These are phyloP conservation scores for Phyllostachys edulis DNA, from an alignment of 176 grass and related monocot species.

Conservation along the genomic window DNA sequence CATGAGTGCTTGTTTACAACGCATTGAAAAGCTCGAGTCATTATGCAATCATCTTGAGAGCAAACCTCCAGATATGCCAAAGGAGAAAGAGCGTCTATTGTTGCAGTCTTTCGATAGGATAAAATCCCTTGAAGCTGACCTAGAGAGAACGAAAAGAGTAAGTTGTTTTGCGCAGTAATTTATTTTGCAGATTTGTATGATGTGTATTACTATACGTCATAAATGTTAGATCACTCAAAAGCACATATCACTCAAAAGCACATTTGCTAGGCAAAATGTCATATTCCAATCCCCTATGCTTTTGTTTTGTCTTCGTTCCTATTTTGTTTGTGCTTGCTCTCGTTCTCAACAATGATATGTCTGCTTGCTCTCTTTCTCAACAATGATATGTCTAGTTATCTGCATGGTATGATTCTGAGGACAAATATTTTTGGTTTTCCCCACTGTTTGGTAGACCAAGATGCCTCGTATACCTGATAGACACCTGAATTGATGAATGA, in stretches of 20 bases:
- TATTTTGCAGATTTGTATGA: neutral
- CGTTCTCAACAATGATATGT: neutral
- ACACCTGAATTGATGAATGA: neutral
- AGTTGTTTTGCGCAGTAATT: neutral
- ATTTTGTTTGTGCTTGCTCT: neutral
- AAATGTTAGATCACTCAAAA: neutral
- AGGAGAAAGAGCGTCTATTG: constrained; percentile 62
- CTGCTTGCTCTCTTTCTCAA: neutral
- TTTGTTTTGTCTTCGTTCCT: neutral
- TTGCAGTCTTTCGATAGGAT: constrained; percentile 68
- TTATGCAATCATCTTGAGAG: constrained; percentile 55
- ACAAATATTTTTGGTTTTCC: neutral
- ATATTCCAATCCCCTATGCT: neutral
- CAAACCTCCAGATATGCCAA: constrained; percentile 65
- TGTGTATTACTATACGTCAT: neutral
- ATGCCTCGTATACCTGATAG: neutral
- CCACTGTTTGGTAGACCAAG: neutral
- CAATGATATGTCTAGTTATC: neutral
- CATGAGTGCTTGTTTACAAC: constrained; percentile 50
- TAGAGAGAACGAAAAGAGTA: constrained; percentile 53
- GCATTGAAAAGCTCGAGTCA: constrained; percentile 62
- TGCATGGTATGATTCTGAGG: neutral
- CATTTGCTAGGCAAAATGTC: neutral
- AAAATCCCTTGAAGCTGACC: constrained; percentile 69
- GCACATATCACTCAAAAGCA: neutral